Evolutionary conservation across 768 basidiomycete species (phyloP), one percentile per base, ranked within the genome.

Genomic region (Leccinellum rugosiceps): DNA sequence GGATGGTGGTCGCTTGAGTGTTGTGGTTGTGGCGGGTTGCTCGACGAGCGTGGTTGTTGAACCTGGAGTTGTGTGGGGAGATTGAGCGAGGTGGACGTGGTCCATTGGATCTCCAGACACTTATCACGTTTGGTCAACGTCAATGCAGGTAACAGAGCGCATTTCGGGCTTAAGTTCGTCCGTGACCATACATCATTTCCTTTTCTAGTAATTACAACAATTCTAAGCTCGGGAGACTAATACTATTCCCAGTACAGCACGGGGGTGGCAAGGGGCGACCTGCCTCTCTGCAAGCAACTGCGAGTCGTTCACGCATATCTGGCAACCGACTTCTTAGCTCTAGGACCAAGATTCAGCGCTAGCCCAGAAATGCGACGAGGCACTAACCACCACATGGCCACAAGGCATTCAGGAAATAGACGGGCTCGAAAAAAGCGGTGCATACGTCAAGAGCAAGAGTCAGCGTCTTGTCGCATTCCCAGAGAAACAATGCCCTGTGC

Each of bases 351-450:
- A 56, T 30, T 65, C 58, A 62, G 61, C 44, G 46, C 14, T 21
- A 10, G 47, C 30, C 31, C 19, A 41, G 15, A 34, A 3, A 34
- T 38, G 5, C 31, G 43, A 26, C 55, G 28, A 45, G n/a, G 56
- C 43, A 68, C 75, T 63, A 63, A 87, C 86, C 82, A 54, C 74
- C 65, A 66, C 85, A 88, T 0, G 87, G 87, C 85, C 86, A 88
- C 46, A 87, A 63, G 6, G 77, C 75, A 48, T 80, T 80, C 58
- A 88, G 68, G 68, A 84, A 86, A 63, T 88, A 83, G 47, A 85
- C 76, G 10, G 83, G 81, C 25, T 79, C 76, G 44, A 88, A 67
- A n/a, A 89, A 73, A 9, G 82, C 77, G 63, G 80, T 81, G 58
- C 83, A 81, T 46, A 86, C 81, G 32, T 86, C 83, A 59, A 90